These are phyloP conservation scores for Saccharomyces hybrid DNA, from an alignment of 1,139 yeast species.

Conservation along the genomic window DNA sequence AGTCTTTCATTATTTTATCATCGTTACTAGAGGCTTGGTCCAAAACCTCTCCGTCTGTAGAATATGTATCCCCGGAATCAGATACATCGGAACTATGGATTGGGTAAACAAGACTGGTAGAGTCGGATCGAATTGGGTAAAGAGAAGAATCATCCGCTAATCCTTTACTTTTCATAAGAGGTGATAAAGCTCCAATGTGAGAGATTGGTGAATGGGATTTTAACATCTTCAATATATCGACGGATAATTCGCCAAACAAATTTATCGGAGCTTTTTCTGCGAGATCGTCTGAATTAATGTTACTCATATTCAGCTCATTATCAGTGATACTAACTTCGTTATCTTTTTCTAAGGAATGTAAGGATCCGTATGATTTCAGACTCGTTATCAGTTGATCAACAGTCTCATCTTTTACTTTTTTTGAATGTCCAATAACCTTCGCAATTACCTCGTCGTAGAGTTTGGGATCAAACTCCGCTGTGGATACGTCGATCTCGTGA, in stretches of 20 bases:
- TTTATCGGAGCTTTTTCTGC: not conserved
- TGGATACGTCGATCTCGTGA: not conserved
- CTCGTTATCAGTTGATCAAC: conserved; percentile 8
- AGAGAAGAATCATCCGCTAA: not conserved
- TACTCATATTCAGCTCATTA: not conserved
- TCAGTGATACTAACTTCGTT: not conserved
- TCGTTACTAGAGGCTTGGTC: not conserved
- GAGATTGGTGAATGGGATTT: conserved; percentile 2
- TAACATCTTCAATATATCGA: conserved; percentile 2
- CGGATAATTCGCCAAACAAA: conserved; percentile 3
- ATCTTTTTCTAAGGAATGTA: not conserved
- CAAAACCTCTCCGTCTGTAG: no score
- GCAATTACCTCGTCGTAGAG: conserved; percentile 10
- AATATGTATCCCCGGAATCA: not conserved
- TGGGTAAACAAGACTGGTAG: conserved; percentile 1
- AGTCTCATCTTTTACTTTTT: conserved; percentile 11
- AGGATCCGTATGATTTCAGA: conserved; percentile 1
- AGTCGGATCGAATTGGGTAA: conserved; percentile 2
- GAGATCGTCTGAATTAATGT: not conserved
- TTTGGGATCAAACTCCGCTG: conserved; percentile 1
- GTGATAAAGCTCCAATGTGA: not conserved
- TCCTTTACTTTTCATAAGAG: not conserved
- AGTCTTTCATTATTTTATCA: not conserved
- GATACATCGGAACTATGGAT: conserved; percentile 1
- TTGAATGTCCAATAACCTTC: conserved; percentile 9